phyloP scores from a whole-genome alignment of 2,329 filamentous ascomycete genomes.

The Sphaerulina vaccinii region DNA sequence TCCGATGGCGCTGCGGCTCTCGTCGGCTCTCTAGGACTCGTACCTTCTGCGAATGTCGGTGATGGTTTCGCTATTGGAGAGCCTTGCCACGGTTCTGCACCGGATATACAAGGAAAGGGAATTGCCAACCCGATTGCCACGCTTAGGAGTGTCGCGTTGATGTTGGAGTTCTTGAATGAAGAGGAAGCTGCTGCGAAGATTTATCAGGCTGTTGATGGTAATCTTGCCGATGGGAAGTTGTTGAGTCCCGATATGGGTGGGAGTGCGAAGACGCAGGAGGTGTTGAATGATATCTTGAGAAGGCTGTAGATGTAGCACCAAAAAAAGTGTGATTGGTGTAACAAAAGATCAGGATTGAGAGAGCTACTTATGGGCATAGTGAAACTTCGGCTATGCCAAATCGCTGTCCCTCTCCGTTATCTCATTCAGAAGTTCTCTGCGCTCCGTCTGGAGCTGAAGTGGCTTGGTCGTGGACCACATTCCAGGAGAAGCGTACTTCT shows the following conservation, averaged over 20 bases:
- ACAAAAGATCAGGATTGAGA: background rate
- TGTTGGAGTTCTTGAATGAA: conserved; percentile 94
- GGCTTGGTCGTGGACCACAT: too few relatives aligned
- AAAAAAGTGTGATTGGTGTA: background rate
- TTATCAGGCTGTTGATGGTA: conserved; percentile 87
- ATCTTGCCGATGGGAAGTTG: conserved; percentile 77
- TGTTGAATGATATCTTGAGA: conserved; percentile 81
- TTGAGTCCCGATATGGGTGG: conserved; percentile 90
- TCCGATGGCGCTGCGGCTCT: conserved; percentile 93
- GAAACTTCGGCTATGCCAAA: too few relatives aligned
- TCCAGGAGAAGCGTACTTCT: too few relatives aligned
- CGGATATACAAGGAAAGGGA: conserved; percentile 87
- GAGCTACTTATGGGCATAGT: too few relatives aligned
- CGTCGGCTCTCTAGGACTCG: conserved; percentile 86
- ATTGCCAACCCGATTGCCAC: conserved; percentile 98
- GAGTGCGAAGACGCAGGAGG: conserved; percentile 78
- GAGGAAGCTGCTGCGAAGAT: conserved; percentile 83
- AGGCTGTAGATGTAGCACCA: conserved; percentile 60
- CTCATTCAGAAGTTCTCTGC: too few relatives aligned
- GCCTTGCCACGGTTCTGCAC: conserved; percentile 94
- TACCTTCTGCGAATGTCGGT: conserved; percentile 92
- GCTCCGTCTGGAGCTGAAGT: too few relatives aligned
- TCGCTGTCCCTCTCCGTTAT: too few relatives aligned
- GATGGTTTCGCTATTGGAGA: conserved; percentile 94
- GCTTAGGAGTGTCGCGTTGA: conserved; percentile 82